A percentile compares a stretch with the other conserved stretches of the same genome.
Evolutionary conservation across 148 eudicot genomes (phyloP).

Genomic region (Rhododendron griersonianum): DNA sequence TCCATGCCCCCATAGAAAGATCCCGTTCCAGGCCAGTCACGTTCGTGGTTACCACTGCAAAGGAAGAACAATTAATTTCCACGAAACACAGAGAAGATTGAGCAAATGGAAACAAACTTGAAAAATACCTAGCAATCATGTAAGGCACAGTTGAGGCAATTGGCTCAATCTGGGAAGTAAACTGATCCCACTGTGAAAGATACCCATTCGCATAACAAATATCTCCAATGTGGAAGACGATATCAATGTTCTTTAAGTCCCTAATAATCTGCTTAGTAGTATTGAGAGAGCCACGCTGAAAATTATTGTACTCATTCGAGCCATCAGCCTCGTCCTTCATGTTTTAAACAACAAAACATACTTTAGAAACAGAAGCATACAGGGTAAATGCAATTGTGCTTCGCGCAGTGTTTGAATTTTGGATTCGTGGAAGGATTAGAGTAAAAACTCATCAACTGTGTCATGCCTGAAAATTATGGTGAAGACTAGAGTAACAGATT

Average conservation of each 20-base stretch:
- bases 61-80: not conserved
- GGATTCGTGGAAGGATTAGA: not conserved
- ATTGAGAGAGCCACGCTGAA: constrained; percentile 28
- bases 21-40: constrained; percentile 79
- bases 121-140: constrained; percentile 33
- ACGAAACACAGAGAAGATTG: not conserved
- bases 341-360: constrained; percentile 1
- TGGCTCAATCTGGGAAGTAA: constrained; percentile 28
- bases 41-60: constrained; percentile 84
- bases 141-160: constrained; percentile 38
- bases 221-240: constrained; percentile 29
- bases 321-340: constrained; percentile 37
- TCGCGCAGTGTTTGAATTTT: not conserved
- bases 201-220: constrained; percentile 29
- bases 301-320: constrained; percentile 28
- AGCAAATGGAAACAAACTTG: not conserved
- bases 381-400: not conserved
- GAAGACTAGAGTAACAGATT: not conserved
- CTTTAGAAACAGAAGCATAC: constrained; percentile 3
- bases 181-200: constrained; percentile 31
- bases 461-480: not conserved
- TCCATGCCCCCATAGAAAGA: constrained; percentile 59
- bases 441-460: not conserved
- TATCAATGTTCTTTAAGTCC: constrained; percentile 25
- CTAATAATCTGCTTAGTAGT: constrained; percentile 22